Base-by-base conservation (phyloP, 345 rosid species). In the Arabidopsis arenosa region DNA sequence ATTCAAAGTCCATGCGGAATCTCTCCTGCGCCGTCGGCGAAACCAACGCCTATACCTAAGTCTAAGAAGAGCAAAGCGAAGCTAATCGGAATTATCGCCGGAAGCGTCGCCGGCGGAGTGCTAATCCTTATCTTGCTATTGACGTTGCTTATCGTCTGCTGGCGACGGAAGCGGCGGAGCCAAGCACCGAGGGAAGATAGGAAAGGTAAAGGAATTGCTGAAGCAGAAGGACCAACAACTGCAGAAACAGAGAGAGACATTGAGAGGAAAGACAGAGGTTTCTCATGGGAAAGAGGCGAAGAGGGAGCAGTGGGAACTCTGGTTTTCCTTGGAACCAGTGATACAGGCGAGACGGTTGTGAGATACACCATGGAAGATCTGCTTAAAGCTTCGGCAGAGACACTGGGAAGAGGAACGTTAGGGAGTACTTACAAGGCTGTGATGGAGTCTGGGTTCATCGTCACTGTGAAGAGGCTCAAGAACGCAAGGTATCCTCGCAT, bases 391-490 rank as follows among this genome's bases (percentile, higher is more conserved):
- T 90, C 99, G 0, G 99, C 99, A 0, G 97, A 92, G 85, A 90
- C 97, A 0, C 33, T 95, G 63, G 99, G 99, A 39, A 85, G 97
- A 49, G 99, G 99, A 41, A 86, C 85, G 0, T 21, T 95, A 37
- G 99, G 99, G 47, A 92, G 97, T 74, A 95, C 97, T 4, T 95
- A 95, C 70, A 92, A 95, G 79, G 99, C 97, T 0, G 93, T 95
- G 68, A 81, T 95, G 92, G 99, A 92, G 68, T 90, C 93, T 10
- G 97, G 99, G 0, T 95, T 85, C 84, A 95, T 92, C 49, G 97
- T 95, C 71, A 95, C 99, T 51, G 99, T 95, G 28, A 95, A 95
- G 81, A 85, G 99, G 72, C 75, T 94, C 32, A 92, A 88, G 80
- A 91, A 95, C 60, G 83, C 97, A 0, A 86, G 93, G 69, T 87